A percentile compares a stretch with the other conserved stretches of the same genome.
phyloP scores from a whole-genome alignment of 306 rosid genomes.

The Alnus rubra region DNA sequence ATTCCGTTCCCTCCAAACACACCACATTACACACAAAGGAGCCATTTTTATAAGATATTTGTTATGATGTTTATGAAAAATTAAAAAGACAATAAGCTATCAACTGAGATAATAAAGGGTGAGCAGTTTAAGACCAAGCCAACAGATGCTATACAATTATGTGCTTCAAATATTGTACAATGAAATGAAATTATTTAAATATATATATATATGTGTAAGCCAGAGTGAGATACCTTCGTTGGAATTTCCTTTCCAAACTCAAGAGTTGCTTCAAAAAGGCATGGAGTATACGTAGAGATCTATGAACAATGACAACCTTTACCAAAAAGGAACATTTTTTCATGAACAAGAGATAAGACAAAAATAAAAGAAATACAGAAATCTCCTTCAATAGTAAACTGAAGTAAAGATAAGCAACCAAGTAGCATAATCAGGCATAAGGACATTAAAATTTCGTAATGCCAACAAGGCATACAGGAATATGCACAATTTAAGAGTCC shows the following conservation, averaged over 20 bases:
- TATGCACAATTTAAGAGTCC: neutral
- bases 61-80: neutral
- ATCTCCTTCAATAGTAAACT: slow-evolving; percentile 14
- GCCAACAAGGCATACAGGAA: slow-evolving; percentile 10
- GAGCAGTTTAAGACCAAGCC: neutral
- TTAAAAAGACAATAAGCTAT: neutral
- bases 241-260: slow-evolving; percentile 44
- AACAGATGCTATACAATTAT: neutral
- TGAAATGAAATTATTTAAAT: slow-evolving; percentile 13
- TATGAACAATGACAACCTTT: slow-evolving; percentile 66
- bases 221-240: slow-evolving; percentile 59
- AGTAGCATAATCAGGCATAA: slow-evolving; percentile 16
- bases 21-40: no score
- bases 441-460: neutral
- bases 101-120: neutral
- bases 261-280: slow-evolving; percentile 61
- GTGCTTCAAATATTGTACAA: slow-evolving; percentile 1
- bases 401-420: slow-evolving; percentile 6
- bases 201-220: neutral
- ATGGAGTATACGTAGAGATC: slow-evolving; percentile 66
- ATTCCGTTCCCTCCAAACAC: no score
- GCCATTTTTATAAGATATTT: neutral
- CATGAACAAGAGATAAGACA: slow-evolving; percentile 23
- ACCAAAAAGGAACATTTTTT: slow-evolving; percentile 21
- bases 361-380: slow-evolving; percentile 13